phyloP scores from a whole-genome alignment of 805 yeast genomes.

The Candida sphagnicola region DNA sequence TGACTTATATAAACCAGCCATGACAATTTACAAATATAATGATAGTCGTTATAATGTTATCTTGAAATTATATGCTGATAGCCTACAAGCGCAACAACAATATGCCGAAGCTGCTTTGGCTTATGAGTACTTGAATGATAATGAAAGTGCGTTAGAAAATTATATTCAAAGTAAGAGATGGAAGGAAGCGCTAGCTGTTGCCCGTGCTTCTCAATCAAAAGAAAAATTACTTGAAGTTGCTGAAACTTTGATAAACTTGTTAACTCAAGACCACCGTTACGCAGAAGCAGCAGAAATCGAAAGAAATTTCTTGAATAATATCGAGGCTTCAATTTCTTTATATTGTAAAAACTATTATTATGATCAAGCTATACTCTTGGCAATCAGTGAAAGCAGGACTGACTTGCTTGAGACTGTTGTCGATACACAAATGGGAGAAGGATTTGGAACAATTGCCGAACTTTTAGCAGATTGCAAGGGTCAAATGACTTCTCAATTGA shows the following conservation, averaged over 20 bases:
- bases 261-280: conserved; percentile 68
- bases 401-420: conserved; percentile 56
- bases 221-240: conserved; percentile 45
- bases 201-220: conserved; percentile 11
- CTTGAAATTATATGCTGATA: conserved; percentile 58
- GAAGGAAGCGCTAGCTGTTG: conserved; percentile 74
- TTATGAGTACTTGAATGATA: conserved; percentile 63
- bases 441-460: conserved; percentile 84
- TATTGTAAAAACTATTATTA: conserved; percentile 74
- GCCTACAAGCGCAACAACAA: conserved; percentile 51
- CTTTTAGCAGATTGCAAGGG: conserved; percentile 88
- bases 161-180: conserved; percentile 72
- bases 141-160: conserved; percentile 61
- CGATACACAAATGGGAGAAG: conserved; percentile 77
- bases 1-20: conserved; percentile 64
- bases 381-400: conserved; percentile 38
- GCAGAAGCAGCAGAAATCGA: conserved; percentile 79
- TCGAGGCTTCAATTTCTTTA: conserved; percentile 58
- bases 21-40: conserved; percentile 58
- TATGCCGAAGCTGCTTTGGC: conserved; percentile 76
- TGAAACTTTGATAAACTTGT: conserved; percentile 53
- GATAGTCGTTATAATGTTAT: conserved; percentile 50
- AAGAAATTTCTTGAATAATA: conserved; percentile 53
- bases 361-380: conserved; percentile 71
- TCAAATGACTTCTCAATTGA: conserved; percentile 79